These are phyloP conservation scores for Magnusiomyces suaveolens DNA, from an alignment of 1,139 yeast genomes.

Conservation along the genomic window DNA sequence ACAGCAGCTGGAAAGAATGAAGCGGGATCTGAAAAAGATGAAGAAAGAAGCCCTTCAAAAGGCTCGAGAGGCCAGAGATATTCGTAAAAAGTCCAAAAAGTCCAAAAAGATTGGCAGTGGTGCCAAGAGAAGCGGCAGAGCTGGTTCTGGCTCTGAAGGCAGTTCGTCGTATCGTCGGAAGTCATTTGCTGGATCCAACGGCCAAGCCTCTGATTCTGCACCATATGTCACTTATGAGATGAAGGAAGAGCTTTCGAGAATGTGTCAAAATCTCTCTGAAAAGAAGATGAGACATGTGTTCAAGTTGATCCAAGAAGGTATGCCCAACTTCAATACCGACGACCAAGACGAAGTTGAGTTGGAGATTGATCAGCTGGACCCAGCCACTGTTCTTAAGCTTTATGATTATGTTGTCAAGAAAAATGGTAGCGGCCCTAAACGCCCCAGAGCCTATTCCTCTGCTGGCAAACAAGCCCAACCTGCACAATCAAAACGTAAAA, in stretches of 20 bases:
- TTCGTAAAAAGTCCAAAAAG: conserved; percentile 29
- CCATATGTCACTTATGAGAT: conserved; percentile 64
- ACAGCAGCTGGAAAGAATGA: conserved; percentile 77
- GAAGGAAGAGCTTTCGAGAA: conserved; percentile 90
- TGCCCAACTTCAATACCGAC: conserved; percentile 63
- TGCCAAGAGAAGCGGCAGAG: conserved; percentile 15
- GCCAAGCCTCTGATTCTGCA: conserved; percentile 14
- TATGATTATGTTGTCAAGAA: conserved; percentile 64
- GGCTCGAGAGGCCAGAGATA: conserved; percentile 31
- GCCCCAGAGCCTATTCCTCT: conserved; percentile 16
- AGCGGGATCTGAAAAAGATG: conserved; percentile 69
- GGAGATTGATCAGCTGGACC: conserved; percentile 90
- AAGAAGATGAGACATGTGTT: conserved; percentile 76
- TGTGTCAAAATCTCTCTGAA: conserved; percentile 63
- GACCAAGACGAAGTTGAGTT: conserved; percentile 85
- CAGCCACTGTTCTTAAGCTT: conserved; percentile 68
- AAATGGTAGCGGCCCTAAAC: conserved; percentile 40
- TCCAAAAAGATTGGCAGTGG: conserved; percentile 21
- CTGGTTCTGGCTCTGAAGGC: conserved; percentile 1
- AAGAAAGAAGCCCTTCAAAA: conserved; percentile 58
- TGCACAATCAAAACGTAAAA: conserved; percentile 40
- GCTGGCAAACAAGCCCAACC: conserved; percentile 27
- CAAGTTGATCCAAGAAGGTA: conserved; percentile 75
- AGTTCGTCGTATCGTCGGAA: conserved; percentile 15
- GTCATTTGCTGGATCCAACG: conserved; percentile 13